Evolutionary conservation across 257 asterid species (phyloP), one percentile per base, ranked within the genome.

Genomic region (Buddleja alternifolia): DNA sequence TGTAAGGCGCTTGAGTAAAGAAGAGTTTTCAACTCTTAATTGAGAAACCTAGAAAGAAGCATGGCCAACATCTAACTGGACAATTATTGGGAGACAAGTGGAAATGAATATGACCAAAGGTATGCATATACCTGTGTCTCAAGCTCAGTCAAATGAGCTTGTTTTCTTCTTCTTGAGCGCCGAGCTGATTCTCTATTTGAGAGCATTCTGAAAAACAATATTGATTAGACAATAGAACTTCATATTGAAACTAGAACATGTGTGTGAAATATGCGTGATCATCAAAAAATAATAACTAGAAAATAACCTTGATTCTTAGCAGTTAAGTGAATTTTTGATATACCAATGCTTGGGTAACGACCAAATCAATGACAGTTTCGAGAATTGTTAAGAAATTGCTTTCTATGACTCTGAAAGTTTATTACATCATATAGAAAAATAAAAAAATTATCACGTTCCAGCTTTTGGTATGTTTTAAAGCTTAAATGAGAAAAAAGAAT

Each of bases 141-240:
- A 5, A 91, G 95, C 71, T 93, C 99, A 42, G 93, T 86, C 85
- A 88, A 76, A 86, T 93, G 95, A 60, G 92, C 96, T 70, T 93
- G 97, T 81, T 93, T 93, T 78, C 99, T 85, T 81, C 99, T 81
- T 78, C 99, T 85, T 63, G 99, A 93, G 70, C 97, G 97, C 15
- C 97, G 85, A 81, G 99, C 99, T 47, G 99, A 93, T 81, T 93
- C 99, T 85, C 99, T 82, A 79, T 93, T 93, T 48, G 99, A 93
- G 74, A 93, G 94, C 99, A 93, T 93, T 81, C 99, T 93, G 92
- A 67, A 23, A 69, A 74, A 67, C 39, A 25, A 12, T 50, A 40
- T 37, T 53, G 19, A 20, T 25, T 29, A 47, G 63, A 60, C 21
- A 53, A 41, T 16, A 10, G 10, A 34, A 65, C 23, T 36, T 29